phyloP scores from a whole-genome alignment of 2,329 filamentous ascomycete genomes.

The Penicillium psychrosexuale region DNA sequence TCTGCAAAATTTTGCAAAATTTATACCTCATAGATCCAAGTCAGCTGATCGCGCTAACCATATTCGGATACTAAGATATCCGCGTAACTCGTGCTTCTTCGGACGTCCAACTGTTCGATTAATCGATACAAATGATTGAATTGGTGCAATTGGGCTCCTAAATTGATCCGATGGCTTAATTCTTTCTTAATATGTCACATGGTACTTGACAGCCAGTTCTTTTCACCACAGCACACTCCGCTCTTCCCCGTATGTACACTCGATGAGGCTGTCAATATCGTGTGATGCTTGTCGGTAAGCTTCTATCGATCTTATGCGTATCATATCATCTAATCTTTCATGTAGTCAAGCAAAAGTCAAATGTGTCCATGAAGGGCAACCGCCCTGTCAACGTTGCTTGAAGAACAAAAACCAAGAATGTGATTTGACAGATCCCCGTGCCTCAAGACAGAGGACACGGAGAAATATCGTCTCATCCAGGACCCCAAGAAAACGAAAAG shows the following conservation, averaged over 20 bases:
- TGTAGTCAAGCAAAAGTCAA: constrained; percentile 37
- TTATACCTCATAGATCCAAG: background rate
- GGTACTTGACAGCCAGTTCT: background rate
- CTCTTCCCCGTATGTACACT: constrained; percentile 1
- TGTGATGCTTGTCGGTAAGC: constrained; percentile 36
- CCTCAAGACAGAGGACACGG: constrained; percentile 12
- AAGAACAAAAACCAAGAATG: constrained; percentile 25
- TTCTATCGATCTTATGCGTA: background rate
- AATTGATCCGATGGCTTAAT: constrained; percentile 1
- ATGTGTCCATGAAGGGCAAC: constrained; percentile 34
- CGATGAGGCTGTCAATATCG: constrained; percentile 37
- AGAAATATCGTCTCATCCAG: background rate
- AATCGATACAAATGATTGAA: background rate
- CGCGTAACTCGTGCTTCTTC: background rate
- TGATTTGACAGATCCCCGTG: constrained; percentile 31
- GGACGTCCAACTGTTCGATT: background rate
- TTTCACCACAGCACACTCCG: background rate
- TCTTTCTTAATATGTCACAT: background rate
- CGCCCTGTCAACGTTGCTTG: constrained; percentile 35
- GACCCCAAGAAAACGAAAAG: constrained; percentile 18
- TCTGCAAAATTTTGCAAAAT: background rate
- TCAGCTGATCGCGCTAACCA: constrained; percentile 9
- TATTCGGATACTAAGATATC: background rate
- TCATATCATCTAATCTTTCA: background rate
- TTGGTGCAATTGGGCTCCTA: background rate